Base-by-base conservation (phyloP, 2,329 filamentous ascomycete genomes). In the Cladosporium sphaerospermum region DNA sequence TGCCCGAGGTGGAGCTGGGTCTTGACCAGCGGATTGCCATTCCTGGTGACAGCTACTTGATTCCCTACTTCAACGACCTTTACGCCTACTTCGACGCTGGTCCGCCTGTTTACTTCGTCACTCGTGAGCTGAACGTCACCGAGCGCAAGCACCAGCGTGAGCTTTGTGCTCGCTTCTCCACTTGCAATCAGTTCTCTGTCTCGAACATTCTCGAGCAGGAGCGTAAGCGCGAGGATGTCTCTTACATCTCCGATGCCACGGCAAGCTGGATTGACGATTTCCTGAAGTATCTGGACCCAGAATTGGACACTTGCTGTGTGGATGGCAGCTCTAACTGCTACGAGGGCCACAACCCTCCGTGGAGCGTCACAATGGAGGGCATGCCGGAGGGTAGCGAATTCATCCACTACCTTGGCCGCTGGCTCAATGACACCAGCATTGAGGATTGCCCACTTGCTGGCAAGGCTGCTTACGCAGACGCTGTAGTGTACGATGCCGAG, bases 241-340 rank as follows among this genome's bases (percentile, higher is more conserved):
- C 90, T 1, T 97, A 90, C 69, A 89, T 99, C 60, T 81, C 89
- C 6, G 85, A 91, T 9, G 87, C 90, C 0, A 85, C 92, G 0
- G 93, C 95, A 3, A 96, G 88, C 69, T 99, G 93, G 93, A 81
- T 99, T 14, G 93, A 99, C 60, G 93, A 99, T 67, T 97, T 89
- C 72, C 89, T 97, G 72, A 80, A 89, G 55, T 99, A 93, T 92
- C 75, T 97, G n/a, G 95, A 97, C 61, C 93, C 93, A 0, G 80
- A 83, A 48, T 80, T 89, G 41, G 86, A 90, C 42, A 74, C 79
- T 36, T 84, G 82, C 73, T 96, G 88, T 62, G 78, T 87, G 36
- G 63, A 92, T 31, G 65, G 69, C 14, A 64, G 53, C 23, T 57
- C 83, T 61, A 77, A 85, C 1, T 99, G 93, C 71, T 96, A 99